phyloP scores from a whole-genome alignment of 1,284 basidiomycete genomes.

The Anthracocystis panici-leucophaei region DNA sequence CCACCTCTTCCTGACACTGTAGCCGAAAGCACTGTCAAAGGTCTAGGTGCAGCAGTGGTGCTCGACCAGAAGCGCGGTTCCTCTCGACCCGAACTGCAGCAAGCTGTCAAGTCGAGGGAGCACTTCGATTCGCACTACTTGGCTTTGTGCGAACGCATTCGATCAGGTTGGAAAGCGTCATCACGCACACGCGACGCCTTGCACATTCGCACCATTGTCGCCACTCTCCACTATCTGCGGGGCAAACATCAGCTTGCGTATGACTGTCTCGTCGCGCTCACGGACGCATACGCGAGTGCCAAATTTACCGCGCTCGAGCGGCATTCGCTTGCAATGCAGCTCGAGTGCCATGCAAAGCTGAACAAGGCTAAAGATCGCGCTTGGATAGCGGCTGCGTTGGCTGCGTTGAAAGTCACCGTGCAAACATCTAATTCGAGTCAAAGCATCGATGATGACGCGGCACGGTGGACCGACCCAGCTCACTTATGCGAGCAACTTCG shows the following conservation, averaged over 20 bases:
- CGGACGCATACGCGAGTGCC: constrained; percentile 73
- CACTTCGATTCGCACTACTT: constrained; percentile 62
- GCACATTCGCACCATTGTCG: constrained; percentile 83
- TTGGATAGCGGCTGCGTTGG: constrained; percentile 76
- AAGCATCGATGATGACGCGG: constrained; percentile 10
- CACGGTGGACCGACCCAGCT: constrained; percentile 31
- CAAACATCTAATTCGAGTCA: background rate
- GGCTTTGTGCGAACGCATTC: constrained; percentile 79
- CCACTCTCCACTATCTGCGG: constrained; percentile 78
- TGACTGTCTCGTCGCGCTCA: constrained; percentile 27
- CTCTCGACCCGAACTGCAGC: constrained; percentile 75
- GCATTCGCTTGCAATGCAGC: constrained; percentile 78
- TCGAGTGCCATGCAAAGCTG: constrained; percentile 76
- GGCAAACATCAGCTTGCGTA: constrained; percentile 26
- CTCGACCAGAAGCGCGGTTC: constrained; percentile 24
- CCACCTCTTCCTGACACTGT: constrained; percentile 28
- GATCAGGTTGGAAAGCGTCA: constrained; percentile 82
- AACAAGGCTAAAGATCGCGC: constrained; percentile 76
- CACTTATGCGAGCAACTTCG: constrained; percentile 48
- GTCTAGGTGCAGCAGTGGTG: constrained; percentile 9
- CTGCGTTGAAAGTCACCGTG: constrained; percentile 27
- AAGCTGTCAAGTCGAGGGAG: constrained; percentile 74
- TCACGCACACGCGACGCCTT: constrained; percentile 85
- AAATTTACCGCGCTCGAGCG: constrained; percentile 82
- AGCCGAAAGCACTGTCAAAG: background rate